These are phyloP conservation scores for Yamadazyma paraphyllophila DNA, from an alignment of 805 yeast genomes.

Conservation along the genomic window DNA sequence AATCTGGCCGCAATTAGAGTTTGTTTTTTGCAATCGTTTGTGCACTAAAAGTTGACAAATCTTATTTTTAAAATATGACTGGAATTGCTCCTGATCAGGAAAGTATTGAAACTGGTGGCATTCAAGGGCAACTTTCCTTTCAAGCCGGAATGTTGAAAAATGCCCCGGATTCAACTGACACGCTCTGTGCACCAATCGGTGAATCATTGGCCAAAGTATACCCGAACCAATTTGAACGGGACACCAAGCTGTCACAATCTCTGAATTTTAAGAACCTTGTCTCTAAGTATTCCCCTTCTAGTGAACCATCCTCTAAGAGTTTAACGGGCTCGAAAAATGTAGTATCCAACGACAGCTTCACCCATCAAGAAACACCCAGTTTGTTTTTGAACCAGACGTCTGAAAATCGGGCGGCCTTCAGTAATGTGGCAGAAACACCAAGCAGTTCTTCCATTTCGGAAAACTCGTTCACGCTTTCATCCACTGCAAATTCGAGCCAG, in stretches of 20 bases:
- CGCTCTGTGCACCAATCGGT: too few species aligned
- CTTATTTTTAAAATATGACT: not conserved
- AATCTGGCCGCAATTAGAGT: not conserved
- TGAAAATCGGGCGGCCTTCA: not conserved
- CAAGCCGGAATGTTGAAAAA: too few species aligned
- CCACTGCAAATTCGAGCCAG: too few species aligned
- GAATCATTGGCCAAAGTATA: too few species aligned
- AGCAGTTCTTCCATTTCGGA: not conserved
- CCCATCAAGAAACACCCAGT: not conserved
- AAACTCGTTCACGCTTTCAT: not conserved
- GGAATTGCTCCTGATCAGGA: not conserved
- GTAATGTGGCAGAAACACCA: not conserved
- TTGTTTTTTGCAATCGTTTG: slow-evolving; percentile 4
- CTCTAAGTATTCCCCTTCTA: not conserved
- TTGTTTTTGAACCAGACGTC: not conserved
- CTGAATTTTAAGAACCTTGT: not conserved
- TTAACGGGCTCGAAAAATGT: too few species aligned
- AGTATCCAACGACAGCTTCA: not conserved
- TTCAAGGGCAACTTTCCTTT: too few species aligned
- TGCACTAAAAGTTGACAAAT: not conserved
- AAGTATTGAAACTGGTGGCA: slow-evolving; percentile 11
- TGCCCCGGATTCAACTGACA: too few species aligned
- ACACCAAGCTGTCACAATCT: too few species aligned
- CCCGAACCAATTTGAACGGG: too few species aligned
- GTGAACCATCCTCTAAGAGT: not conserved